Evolutionary conservation across 2,329 filamentous ascomycete genomes (phyloP).

Genomic region (Aspergillus clavatus): DNA sequence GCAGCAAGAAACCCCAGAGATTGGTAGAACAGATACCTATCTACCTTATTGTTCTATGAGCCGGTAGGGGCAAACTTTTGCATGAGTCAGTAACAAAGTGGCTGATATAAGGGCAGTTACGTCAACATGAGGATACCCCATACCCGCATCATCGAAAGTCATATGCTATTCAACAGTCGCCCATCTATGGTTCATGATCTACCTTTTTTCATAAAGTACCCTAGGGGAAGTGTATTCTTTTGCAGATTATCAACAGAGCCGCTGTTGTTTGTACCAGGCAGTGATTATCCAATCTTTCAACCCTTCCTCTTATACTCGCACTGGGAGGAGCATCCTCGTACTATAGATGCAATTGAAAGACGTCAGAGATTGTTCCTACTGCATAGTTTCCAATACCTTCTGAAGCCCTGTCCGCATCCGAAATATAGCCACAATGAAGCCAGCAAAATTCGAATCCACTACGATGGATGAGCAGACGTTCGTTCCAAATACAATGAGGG

Average conservation of each 20-base stretch:
- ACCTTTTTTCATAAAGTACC: not conserved
- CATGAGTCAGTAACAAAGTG: conserved; percentile 4
- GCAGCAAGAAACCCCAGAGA: too few relatives aligned
- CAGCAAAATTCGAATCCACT: conserved; percentile 21
- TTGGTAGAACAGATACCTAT: too few relatives aligned
- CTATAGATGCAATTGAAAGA: too few relatives aligned
- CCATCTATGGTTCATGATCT: not conserved
- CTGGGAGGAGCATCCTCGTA: too few relatives aligned
- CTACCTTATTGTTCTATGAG: not conserved
- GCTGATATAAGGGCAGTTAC: conserved; percentile 18
- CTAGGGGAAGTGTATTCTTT: not conserved
- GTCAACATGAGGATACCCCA: conserved; percentile 17
- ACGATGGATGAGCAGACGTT: conserved; percentile 35
- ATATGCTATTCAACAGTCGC: not conserved
- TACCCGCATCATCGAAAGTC: conserved; percentile 1
- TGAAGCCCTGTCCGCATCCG: too few relatives aligned
- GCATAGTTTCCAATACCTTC: too few relatives aligned
- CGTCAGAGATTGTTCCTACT: too few relatives aligned
- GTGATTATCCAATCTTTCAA: too few relatives aligned
- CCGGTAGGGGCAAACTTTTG: not conserved
- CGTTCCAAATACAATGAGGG: conserved; percentile 35
- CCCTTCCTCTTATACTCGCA: too few relatives aligned
- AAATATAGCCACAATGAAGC: conserved; percentile 13
- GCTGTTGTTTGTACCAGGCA: too few relatives aligned
- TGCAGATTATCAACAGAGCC: too few relatives aligned